phyloP scores from a whole-genome alignment of 139 green algal genomes.

The Picochlorum sp. region DNA sequence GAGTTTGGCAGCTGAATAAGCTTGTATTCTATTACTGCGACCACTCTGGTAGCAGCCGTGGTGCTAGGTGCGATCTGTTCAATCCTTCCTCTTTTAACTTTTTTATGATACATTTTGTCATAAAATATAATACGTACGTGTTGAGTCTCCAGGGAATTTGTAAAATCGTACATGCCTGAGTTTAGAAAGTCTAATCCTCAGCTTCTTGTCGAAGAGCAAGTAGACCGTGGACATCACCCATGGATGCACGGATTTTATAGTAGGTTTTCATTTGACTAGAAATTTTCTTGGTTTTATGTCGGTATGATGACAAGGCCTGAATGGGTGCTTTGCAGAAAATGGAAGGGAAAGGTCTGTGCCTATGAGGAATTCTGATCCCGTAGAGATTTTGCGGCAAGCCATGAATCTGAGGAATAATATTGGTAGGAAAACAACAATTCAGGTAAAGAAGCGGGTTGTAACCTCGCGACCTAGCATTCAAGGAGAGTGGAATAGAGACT shows the following conservation, averaged over 20 bases:
- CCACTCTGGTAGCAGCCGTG: slow-evolving; percentile 24
- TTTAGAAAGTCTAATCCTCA: slow-evolving; percentile 32
- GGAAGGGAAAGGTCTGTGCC: slow-evolving; percentile 8
- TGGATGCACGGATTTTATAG: slow-evolving; percentile 12
- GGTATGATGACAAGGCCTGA: neutral
- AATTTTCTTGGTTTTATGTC: too few relatives aligned
- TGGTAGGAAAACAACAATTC: neutral
- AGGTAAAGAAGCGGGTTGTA: slow-evolving; percentile 18
- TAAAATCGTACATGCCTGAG: slow-evolving; percentile 10
- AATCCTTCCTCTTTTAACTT: neutral
- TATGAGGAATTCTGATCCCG: slow-evolving; percentile 16
- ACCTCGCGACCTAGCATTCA: slow-evolving; percentile 12
- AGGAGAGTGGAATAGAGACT: slow-evolving; percentile 8
- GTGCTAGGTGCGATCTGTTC: slow-evolving; percentile 7
- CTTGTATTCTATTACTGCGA: slow-evolving; percentile 29
- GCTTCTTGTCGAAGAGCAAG: slow-evolving; percentile 7
- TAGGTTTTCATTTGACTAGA: too few relatives aligned
- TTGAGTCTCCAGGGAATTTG: slow-evolving; percentile 30
- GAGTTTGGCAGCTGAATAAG: slow-evolving; percentile 30
- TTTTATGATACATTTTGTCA: too few relatives aligned
- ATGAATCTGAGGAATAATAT: slow-evolving; percentile 17
- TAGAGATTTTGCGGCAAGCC: slow-evolving; percentile 26
- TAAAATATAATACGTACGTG: too few relatives aligned
- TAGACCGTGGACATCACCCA: slow-evolving; percentile 18
- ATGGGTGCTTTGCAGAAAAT: neutral